These are phyloP conservation scores for Fusarium burgessii DNA, from an alignment of 2,329 filamentous ascomycete species.

Conservation along the genomic window DNA sequence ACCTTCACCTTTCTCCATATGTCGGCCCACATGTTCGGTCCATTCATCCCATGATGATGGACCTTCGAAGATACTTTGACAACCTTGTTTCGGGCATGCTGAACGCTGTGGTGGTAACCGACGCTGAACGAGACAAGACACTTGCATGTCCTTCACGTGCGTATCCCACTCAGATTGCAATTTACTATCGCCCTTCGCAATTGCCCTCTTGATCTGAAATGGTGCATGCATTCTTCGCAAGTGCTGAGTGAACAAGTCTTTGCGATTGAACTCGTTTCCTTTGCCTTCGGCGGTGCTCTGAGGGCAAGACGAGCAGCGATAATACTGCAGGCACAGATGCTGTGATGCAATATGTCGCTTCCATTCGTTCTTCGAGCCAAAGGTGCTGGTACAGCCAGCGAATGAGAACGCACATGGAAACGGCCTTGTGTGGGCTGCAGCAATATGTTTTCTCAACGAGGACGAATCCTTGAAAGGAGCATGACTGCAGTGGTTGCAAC, in stretches of 20 bases:
- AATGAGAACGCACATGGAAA: constrained; percentile 89
- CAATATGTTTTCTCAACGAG: constrained; percentile 74
- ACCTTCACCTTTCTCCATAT: constrained; percentile 82
- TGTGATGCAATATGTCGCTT: constrained; percentile 94
- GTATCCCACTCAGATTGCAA: constrained; percentile 72
- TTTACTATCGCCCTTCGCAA: constrained; percentile 69
- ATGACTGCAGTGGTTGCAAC: constrained; percentile 71
- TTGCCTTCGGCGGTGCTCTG: constrained; percentile 66
- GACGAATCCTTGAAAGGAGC: constrained; percentile 76
- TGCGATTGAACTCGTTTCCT: constrained; percentile 86
- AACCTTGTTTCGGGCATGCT: constrained; percentile 78
- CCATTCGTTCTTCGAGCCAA: constrained; percentile 97
- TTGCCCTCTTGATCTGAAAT: constrained; percentile 69
- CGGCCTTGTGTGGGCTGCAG: constrained; percentile 75
- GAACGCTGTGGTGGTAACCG: constrained; percentile 78
- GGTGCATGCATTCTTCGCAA: constrained; percentile 92
- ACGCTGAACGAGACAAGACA: constrained; percentile 77
- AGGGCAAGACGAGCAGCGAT: constrained; percentile 72
- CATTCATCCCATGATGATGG: constrained; percentile 85
- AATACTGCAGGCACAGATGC: constrained; percentile 79
- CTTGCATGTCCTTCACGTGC: constrained; percentile 77
- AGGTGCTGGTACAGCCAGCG: constrained; percentile 85
- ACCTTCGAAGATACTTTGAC: constrained; percentile 77
- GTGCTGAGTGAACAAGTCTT: constrained; percentile 96
- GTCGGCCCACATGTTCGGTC: constrained; percentile 91